Conservation (phyloP, 2,329 filamentous ascomycete species). For the Talaromyces sp. region DNA sequence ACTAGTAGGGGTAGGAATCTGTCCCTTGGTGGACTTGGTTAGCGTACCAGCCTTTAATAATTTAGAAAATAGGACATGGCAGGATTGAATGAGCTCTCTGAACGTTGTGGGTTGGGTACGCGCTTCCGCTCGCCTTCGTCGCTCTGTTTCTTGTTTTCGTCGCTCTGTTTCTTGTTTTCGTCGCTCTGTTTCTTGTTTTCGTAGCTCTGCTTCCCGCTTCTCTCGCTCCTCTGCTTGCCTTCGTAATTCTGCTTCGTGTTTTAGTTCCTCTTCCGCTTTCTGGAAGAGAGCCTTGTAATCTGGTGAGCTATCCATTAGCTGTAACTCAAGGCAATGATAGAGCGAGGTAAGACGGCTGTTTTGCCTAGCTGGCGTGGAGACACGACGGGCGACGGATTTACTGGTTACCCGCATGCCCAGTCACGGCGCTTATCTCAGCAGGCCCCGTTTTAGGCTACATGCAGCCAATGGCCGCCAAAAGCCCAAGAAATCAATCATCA, state of each 20-base stretch:
- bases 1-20: slow-evolving; percentile 16
- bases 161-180: no score
- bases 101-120: slow-evolving; percentile 15
- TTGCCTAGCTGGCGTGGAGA: no score
- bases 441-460: no score
- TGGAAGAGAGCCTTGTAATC: neutral
- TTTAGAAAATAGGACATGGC: slow-evolving; percentile 17
- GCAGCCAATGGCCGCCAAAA: no score
- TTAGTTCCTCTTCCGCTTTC: neutral
- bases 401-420: no score
- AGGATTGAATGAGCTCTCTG: slow-evolving; percentile 16
- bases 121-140: slow-evolving; percentile 5
- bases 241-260: neutral
- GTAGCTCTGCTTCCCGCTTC: neutral
- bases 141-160: no score
- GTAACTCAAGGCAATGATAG: neutral
- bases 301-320: neutral
- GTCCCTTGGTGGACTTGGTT: slow-evolving; percentile 18
- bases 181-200: neutral
- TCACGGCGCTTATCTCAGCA: no score
- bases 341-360: no score
- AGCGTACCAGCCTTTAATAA: slow-evolving; percentile 15
- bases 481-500: no score
- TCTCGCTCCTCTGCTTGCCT: neutral
- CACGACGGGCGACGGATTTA: no score